Evolutionary conservation across 2,329 filamentous ascomycete genomes (phyloP), one percentile per base, ranked within the genome.

Genomic region (Trichoderma lentiforme): DNA sequence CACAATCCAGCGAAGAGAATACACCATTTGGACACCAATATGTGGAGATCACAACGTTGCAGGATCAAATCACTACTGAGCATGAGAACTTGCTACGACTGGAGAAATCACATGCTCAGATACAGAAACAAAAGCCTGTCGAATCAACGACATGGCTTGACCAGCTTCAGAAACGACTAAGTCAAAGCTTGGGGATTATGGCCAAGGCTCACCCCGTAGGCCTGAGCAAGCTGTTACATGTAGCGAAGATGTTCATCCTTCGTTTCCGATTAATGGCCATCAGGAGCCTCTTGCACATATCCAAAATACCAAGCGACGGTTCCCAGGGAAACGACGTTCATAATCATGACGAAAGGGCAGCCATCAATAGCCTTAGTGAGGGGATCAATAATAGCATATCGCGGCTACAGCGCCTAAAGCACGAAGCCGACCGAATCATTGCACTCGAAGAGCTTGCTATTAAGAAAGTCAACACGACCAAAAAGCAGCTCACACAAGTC

Each of bases 61-160:
- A 74, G n/a, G 58, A 70, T 36, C 62, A 72, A 26, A 64, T 72
- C 3, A n/a, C 0, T 9, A 30, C 0, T 0, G 62, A 73, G 9
- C 24, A 72, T 6, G 69, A 72, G 6, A 72, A 30, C 4, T 51
- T 75, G 4, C 24, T 63, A 51, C 32, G 21, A 1, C 28, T 76
- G 4, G 28, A 70, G 24, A 39, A 5, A 0, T 61, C 24, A 3
- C 66, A 51, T 71, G 24, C 21, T 6, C 47, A 6, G 3, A 56
- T 73, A 9, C 57, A 66, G 39, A 24, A 67, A 21, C 47, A 73
- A 7, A 73, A 63, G 6, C 26, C 30, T 26, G 14, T 24, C 12
- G 57, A 71, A n/a, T 15, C 64, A 14, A 28, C 15, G 30, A 56
- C 67, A 68, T 74, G 71, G 73, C 57, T 67, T 56, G 26, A 14